These are phyloP conservation scores for Naganishia kalamii DNA, from an alignment of 768 basidiomycete genomes.

Conservation along the genomic window DNA sequence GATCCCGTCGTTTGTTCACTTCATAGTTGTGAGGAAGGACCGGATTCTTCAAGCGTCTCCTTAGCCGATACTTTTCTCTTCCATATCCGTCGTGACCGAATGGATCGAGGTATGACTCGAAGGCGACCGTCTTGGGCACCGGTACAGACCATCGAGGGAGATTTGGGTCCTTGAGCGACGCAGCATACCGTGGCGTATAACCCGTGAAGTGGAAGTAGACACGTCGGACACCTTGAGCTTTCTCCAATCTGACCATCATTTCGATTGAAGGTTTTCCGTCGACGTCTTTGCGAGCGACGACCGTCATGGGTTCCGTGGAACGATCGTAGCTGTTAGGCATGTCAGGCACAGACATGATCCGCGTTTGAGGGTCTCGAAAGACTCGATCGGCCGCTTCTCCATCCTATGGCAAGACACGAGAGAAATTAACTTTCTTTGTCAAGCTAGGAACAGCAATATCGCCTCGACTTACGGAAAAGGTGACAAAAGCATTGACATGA, in stretches of 20 bases:
- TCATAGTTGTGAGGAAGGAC: background rate
- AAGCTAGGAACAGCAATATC: background rate
- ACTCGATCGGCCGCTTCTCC: background rate
- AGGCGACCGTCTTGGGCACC: background rate
- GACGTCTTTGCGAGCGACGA: background rate
- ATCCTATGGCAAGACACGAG: background rate
- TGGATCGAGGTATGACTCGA: constrained; percentile 7
- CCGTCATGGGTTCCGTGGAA: background rate
- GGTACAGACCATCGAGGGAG: background rate
- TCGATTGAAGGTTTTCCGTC: constrained; percentile 1
- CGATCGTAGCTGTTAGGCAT: constrained; percentile 6
- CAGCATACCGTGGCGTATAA: background rate
- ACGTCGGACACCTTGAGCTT: constrained; percentile 4
- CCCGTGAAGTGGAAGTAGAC: constrained; percentile 8
- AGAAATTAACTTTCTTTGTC: background rate
- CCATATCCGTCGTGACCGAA: background rate
- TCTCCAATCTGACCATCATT: background rate
- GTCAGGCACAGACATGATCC: background rate
- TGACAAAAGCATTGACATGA: constrained; percentile 6
- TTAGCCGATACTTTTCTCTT: constrained; percentile 1
- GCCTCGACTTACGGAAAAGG: background rate
- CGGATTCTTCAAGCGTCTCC: background rate
- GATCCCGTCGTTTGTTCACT: background rate
- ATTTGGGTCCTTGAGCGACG: too few species aligned
- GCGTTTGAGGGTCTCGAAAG: background rate